Percentiles rank a stretch among this genome's conserved stretches.
phyloP scores from a whole-genome alignment of 148 eudicot species.

The Rhododendron kiyosumense region DNA sequence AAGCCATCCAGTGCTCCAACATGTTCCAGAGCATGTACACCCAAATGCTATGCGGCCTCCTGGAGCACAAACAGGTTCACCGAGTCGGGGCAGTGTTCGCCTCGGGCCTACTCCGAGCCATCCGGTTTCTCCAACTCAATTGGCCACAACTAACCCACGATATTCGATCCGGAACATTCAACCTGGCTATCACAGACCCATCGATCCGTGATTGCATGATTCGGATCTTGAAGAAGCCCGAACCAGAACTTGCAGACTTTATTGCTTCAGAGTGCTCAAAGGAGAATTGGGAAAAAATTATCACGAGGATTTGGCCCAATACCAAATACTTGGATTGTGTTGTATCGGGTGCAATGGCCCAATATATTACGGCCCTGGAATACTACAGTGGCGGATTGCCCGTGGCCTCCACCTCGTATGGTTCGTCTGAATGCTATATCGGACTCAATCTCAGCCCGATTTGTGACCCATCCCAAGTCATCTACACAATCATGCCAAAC shows the following conservation, averaged over 20 bases:
- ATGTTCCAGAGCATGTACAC: conserved; percentile 82
- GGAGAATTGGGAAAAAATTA: conserved; percentile 70
- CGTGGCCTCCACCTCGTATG: conserved; percentile 50
- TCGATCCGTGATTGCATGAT: conserved; percentile 35
- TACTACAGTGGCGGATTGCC: conserved; percentile 72
- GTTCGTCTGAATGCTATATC: conserved; percentile 59
- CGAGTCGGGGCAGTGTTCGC: conserved; percentile 78
- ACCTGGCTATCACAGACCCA: conserved; percentile 39
- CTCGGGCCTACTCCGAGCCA: conserved; percentile 82
- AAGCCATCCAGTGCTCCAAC: conserved; percentile 60
- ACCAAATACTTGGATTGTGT: conserved; percentile 65
- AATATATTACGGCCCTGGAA: conserved; percentile 60
- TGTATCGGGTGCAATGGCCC: conserved; percentile 64
- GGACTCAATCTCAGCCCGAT: conserved; percentile 68
- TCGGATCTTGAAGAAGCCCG: conserved; percentile 32
- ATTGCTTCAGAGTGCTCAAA: conserved; percentile 34
- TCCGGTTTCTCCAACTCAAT: conserved; percentile 53
- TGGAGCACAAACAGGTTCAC: conserved; percentile 45
- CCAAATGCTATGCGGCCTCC: conserved; percentile 74
- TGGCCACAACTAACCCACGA: conserved; percentile 48
- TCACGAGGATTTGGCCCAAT: conserved; percentile 71
- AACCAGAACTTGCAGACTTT: conserved; percentile 44
- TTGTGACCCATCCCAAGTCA: neutral
- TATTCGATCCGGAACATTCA: conserved; percentile 40
- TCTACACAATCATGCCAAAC: neutral